phyloP scores from a whole-genome alignment of 176 grass and related monocot genomes.

The Melocanna baccifera region DNA sequence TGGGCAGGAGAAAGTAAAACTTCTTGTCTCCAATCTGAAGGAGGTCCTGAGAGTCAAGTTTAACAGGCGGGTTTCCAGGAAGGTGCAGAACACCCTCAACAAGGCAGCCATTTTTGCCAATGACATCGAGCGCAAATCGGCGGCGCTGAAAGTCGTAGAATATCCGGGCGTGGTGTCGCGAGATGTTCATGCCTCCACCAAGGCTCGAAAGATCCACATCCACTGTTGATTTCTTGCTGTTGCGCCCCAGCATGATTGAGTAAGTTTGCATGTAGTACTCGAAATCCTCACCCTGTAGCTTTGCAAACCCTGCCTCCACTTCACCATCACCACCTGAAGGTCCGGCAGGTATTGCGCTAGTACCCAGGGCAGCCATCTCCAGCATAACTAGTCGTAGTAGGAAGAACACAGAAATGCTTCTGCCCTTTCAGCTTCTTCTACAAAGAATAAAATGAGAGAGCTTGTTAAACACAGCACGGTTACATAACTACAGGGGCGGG shows the following conservation, averaged over 20 bases:
- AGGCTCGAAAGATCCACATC: constrained; percentile 85
- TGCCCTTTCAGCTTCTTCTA: not conserved
- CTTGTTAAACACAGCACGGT: not conserved
- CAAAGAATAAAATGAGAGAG: not conserved
- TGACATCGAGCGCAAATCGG: constrained; percentile 82
- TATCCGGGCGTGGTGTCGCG: constrained; percentile 79
- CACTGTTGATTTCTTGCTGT: constrained; percentile 82
- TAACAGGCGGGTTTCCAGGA: constrained; percentile 63
- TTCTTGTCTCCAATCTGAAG: constrained; percentile 93
- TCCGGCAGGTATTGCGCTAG: constrained; percentile 21
- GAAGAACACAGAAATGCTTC: not conserved
- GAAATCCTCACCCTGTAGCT: constrained; percentile 95
- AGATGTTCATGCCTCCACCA: constrained; percentile 88
- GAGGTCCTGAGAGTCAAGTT: constrained; percentile 87
- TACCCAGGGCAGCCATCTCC: not conserved
- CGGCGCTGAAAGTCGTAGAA: constrained; percentile 91
- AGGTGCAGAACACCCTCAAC: constrained; percentile 82
- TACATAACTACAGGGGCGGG: not conserved
- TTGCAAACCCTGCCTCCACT: constrained; percentile 79
- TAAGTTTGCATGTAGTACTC: constrained; percentile 99
- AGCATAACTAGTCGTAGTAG: not conserved
- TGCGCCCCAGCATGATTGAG: constrained; percentile 87
- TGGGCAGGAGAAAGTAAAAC: constrained; percentile 88
- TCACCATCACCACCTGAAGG: constrained; percentile 32
- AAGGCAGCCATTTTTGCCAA: constrained; percentile 87